Evolutionary conservation across 2,329 filamentous ascomycete genomes (phyloP).

Genomic region (Anthostomella pinea): DNA sequence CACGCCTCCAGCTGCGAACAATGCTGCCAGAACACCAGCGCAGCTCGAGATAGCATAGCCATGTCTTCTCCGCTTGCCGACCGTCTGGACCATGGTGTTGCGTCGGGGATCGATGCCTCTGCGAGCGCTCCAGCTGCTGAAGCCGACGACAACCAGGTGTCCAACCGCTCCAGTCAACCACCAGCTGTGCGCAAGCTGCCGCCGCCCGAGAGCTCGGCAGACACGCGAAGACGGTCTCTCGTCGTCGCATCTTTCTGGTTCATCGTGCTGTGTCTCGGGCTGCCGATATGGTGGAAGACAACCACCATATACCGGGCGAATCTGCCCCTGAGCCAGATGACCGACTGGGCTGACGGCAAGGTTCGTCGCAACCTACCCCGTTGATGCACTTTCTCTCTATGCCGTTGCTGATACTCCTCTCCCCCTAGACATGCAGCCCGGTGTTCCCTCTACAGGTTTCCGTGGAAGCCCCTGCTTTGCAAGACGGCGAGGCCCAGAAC

Average conservation of each 20-base stretch:
- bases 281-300: constrained; percentile 95
- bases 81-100: constrained; percentile 8
- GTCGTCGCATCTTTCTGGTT: constrained; percentile 90
- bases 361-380: constrained; percentile 43
- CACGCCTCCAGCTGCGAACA: constrained; percentile 4
- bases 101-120: no score
- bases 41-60: constrained; percentile 5
- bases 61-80: constrained; percentile 10
- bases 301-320: constrained; percentile 87
- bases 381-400: constrained; percentile 1
- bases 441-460: constrained; percentile 84
- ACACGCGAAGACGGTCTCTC: constrained; percentile 64
- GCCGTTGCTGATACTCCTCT: constrained; percentile 7
- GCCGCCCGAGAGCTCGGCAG: constrained; percentile 74
- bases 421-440: constrained; percentile 72
- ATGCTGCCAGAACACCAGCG: constrained; percentile 6
- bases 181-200: constrained; percentile 54
- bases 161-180: constrained; percentile 13
- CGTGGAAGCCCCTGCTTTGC: constrained; percentile 66
- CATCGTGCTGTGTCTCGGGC: constrained; percentile 75
- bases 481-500: constrained; percentile 65
- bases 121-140: constrained; percentile 4
- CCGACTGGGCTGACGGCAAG: constrained; percentile 86
- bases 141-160: not conserved
- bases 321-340: constrained; percentile 82